These are phyloP conservation scores for Penicillium paxilli DNA, from an alignment of 495 filamentous ascomycete species.

Conservation along the genomic window DNA sequence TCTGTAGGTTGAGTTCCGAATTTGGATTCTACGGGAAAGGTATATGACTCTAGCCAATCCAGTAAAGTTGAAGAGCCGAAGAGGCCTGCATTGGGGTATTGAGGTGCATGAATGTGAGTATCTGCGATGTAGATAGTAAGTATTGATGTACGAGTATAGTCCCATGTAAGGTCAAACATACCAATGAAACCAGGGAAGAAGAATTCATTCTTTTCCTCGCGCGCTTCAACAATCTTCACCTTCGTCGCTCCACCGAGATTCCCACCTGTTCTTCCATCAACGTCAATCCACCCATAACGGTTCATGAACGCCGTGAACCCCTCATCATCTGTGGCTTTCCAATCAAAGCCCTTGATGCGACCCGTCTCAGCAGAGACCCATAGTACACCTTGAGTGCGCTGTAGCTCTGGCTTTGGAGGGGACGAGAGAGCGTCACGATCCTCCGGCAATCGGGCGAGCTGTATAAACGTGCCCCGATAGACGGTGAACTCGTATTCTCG, in stretches of 20 bases:
- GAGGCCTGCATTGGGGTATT: constrained; percentile 91
- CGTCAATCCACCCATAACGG: constrained; percentile 43
- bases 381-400: constrained; percentile 56
- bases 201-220: constrained; percentile 54
- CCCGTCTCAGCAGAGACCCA: constrained; percentile 65
- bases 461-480: constrained; percentile 51
- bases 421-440: constrained; percentile 7
- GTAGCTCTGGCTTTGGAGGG: constrained; percentile 21
- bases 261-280: constrained; percentile 2
- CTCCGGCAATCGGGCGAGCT: constrained; percentile 29
- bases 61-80: constrained; percentile 90
- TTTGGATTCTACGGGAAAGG: constrained; percentile 85
- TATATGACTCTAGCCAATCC: constrained; percentile 92
- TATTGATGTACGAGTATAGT: background rate
- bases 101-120: constrained; percentile 91
- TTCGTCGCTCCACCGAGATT: constrained; percentile 2
- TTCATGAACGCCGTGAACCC: constrained; percentile 42
- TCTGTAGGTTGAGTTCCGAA: constrained; percentile 39
- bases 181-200: constrained; percentile 96
- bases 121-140: constrained; percentile 51
- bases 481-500: constrained; percentile 24
- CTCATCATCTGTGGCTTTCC: constrained; percentile 30
- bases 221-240: constrained; percentile 30
- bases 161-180: constrained; percentile 22
- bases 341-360: constrained; percentile 52